These are phyloP conservation scores for Plectranthus barbatus DNA, from an alignment of 257 asterid genomes.

Conservation along the genomic window DNA sequence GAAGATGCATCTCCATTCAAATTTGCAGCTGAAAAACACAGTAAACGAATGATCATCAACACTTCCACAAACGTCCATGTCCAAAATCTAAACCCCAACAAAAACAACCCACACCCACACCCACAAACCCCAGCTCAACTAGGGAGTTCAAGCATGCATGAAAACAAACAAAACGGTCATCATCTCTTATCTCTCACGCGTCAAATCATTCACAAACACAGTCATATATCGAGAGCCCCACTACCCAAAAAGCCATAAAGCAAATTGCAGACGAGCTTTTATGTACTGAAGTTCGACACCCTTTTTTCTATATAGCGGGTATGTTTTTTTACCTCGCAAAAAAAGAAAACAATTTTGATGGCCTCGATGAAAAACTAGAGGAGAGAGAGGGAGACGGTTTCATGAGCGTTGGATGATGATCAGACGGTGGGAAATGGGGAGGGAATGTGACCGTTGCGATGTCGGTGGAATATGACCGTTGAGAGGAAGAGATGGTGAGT, in stretches of 20 bases:
- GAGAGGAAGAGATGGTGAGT: conserved; percentile 28
- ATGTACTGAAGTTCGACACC: conserved; percentile 23
- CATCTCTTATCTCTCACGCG: background rate
- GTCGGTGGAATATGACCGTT: conserved; percentile 87
- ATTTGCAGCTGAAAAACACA: conserved; percentile 33
- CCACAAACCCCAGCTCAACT: conserved; percentile 10
- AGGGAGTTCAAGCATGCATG: conserved; percentile 14
- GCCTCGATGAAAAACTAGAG: conserved; percentile 22
- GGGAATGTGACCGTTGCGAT: conserved; percentile 65
- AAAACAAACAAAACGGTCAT: conserved; percentile 24
- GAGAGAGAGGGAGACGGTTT: conserved; percentile 5
- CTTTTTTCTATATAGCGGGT: conserved; percentile 4
- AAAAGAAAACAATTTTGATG: background rate
- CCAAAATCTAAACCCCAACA: conserved; percentile 24
- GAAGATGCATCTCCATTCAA: conserved; percentile 31
- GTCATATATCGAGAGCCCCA: conserved; percentile 38
- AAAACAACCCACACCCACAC: conserved; percentile 1
- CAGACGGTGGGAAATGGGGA: conserved; percentile 38
- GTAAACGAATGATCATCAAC: conserved; percentile 15
- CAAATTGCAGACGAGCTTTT: conserved; percentile 32
- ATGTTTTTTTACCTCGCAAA: conserved; percentile 1
- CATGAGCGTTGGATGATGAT: conserved; percentile 45
- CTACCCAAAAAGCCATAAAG: conserved; percentile 56
- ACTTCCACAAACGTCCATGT: conserved; percentile 12
- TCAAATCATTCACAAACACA: background rate